Percentiles rank a stretch among this genome's conserved stretches.
These are phyloP conservation scores for Ophiocordyceps australis DNA, from an alignment of 2,329 filamentous ascomycete genomes.

Conservation along the genomic window DNA sequence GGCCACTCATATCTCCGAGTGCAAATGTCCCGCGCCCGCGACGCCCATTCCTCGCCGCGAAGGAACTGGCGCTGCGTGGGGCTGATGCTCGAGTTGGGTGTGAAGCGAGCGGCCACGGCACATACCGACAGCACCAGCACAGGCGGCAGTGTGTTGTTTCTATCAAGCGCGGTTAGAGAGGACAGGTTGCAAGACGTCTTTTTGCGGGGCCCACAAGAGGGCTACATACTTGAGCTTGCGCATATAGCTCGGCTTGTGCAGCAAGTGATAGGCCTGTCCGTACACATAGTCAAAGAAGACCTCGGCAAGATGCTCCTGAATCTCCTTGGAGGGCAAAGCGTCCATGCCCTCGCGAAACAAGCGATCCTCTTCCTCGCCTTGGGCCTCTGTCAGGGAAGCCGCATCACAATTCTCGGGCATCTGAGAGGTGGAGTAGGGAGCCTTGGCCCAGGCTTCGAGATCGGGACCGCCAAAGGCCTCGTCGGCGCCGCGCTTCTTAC, in stretches of 20 bases:
- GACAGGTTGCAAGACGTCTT: too few relatives aligned
- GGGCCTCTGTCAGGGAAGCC: conserved; percentile 31
- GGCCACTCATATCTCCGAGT: conserved; percentile 81
- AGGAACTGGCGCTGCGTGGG: conserved; percentile 59
- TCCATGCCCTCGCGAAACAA: conserved; percentile 69
- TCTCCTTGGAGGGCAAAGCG: conserved; percentile 63
- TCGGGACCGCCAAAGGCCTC: conserved; percentile 78
- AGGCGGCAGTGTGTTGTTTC: conserved; percentile 50
- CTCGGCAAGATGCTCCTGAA: conserved; percentile 85
- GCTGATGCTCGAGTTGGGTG: conserved; percentile 65
- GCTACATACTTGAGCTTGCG: conserved; percentile 51
- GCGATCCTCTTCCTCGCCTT: conserved; percentile 56
- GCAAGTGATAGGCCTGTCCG: conserved; percentile 81
- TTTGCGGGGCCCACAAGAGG: too few relatives aligned
- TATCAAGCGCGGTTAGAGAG: too few relatives aligned
- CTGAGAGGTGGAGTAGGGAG: conserved; percentile 30
- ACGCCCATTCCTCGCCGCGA: conserved; percentile 82
- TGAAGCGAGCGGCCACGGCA: conserved; percentile 88
- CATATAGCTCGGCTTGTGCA: conserved; percentile 97
- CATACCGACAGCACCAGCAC: conserved; percentile 89
- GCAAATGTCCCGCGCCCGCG: conserved; percentile 71
- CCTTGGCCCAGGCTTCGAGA: conserved; percentile 62
- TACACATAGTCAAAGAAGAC: conserved; percentile 94
- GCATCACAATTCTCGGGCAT: conserved; percentile 19
- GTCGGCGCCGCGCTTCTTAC: conserved; percentile 69